Evolutionary conservation across 2,329 filamentous ascomycete genomes (phyloP), one percentile per base, ranked within the genome.

Genomic region (Lizonia empirigonia): DNA sequence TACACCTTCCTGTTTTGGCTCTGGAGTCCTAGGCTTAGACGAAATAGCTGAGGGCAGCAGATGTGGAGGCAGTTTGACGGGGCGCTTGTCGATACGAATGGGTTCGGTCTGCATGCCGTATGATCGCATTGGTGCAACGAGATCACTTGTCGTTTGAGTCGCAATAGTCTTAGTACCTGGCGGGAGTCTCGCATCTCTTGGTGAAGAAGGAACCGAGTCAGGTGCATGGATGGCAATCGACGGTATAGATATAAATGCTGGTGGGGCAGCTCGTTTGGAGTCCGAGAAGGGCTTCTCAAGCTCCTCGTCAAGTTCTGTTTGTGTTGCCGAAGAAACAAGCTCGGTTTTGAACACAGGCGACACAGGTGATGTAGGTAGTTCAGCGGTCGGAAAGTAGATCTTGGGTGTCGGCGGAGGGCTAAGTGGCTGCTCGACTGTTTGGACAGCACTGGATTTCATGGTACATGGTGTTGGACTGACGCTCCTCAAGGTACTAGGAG

Each of bases 151-250:
- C 20, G 91, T 91, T 73, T 99, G 94, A 64, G 88, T 93, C 15
- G 85, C 86, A 57, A 88, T 85, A 72, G 91, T 91, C 71, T 91
- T 97, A 6, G 85, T 87, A 55, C 85, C 85, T 49, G 92, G 86
- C 45, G 91, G 91, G 23, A 96, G 86, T 46, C 96, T 83, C 42
- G 87, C 86, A 59, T 87, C 84, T 38, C 82, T 83, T 2, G 91
- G 91, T 2, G 91, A 74, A 4, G 86, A 80, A n/a, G 93, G 91
- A 38, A 89, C 84, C 47, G 91, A 96, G 3, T 82, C 85, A 0
- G 94, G 93, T 24, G 94, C 94, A 62, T 96, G 89, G 42, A 99
- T 90, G 48, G 90, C 89, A 68, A 99, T 99, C 63, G 87, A 89
- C 0, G 93, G 93, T 55, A 97, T 88, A 4, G 80, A 67, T 52